Conservation (phyloP, 2,329 filamentous ascomycete genomes). For the Calonectria fujianensis region DNA sequence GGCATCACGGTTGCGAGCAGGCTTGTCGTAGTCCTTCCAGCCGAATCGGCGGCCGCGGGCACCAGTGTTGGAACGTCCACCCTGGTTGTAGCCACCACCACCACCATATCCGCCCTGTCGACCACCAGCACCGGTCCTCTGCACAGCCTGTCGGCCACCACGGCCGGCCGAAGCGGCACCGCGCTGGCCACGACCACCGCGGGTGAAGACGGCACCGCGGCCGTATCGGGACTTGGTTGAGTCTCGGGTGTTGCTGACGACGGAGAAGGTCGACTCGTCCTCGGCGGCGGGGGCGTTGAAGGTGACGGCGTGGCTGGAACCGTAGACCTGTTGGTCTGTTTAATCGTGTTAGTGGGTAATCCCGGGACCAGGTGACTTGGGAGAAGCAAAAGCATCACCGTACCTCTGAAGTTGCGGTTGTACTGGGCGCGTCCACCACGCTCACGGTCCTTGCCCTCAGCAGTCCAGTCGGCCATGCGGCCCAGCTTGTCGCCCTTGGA, state of each 20-base stretch:
- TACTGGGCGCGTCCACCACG: slow-evolving; percentile 90
- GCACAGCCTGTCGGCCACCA: slow-evolving; percentile 78
- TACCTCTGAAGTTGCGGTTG: slow-evolving; percentile 94
- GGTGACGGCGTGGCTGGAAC: slow-evolving; percentile 87
- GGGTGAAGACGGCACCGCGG: slow-evolving; percentile 92
- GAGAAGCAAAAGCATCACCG: slow-evolving; percentile 45
- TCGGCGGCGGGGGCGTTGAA: slow-evolving; percentile 95
- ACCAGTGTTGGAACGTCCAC: slow-evolving; percentile 80
- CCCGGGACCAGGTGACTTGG: neutral
- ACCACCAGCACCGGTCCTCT: slow-evolving; percentile 82
- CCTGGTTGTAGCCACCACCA: slow-evolving; percentile 78
- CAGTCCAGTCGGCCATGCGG: slow-evolving; percentile 99
- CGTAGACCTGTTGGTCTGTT: slow-evolving; percentile 96
- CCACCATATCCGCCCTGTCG: slow-evolving; percentile 75
- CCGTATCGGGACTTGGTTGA: slow-evolving; percentile 90
- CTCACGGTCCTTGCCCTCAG: slow-evolving; percentile 90
- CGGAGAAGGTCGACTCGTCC: slow-evolving; percentile 97
- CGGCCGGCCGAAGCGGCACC: slow-evolving; percentile 79
- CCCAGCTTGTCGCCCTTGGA: slow-evolving; percentile 99
- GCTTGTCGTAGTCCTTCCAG: slow-evolving; percentile 99
- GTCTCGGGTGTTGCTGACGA: slow-evolving; percentile 95
- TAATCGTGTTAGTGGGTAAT: slow-evolving; percentile 38
- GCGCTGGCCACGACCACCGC: slow-evolving; percentile 87
- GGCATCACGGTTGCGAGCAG: slow-evolving; percentile 94
- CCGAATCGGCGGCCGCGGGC: slow-evolving; percentile 91